A percentile compares a stretch with the other conserved stretches of the same genome.
Conservation (phyloP, 2,329 filamentous ascomycete genomes). For the Alternaria ventricosa region DNA sequence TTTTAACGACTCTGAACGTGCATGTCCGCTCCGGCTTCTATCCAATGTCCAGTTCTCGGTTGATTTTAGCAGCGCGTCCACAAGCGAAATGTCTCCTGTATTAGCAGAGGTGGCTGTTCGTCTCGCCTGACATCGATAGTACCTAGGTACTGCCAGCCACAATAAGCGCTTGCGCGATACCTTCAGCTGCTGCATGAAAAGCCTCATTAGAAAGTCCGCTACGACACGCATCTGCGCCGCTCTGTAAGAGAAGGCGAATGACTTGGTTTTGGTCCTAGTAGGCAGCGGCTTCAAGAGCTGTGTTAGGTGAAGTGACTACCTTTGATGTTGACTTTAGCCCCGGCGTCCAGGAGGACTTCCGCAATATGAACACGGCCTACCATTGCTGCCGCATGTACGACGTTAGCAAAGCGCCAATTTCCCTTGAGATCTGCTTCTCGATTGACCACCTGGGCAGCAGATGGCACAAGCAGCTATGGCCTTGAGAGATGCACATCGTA, state of each 20-base stretch:
- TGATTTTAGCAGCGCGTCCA: background rate
- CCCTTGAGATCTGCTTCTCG: too few relatives aligned
- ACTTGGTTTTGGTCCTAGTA: background rate
- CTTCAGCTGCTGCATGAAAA: background rate
- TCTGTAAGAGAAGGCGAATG: background rate
- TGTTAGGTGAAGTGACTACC: background rate
- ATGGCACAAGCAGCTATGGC: too few relatives aligned
- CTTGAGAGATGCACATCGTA: too few relatives aligned
- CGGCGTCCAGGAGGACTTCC: too few relatives aligned
- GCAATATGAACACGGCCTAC: too few relatives aligned
- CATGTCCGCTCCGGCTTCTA: background rate
- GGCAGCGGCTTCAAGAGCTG: background rate
- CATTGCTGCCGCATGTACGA: too few relatives aligned
- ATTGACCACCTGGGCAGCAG: too few relatives aligned
- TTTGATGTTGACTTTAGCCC: too few relatives aligned
- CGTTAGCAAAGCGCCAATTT: too few relatives aligned
- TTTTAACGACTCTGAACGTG: background rate
- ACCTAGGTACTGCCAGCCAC: background rate
- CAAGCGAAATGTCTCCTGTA: background rate
- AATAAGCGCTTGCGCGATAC: accelerated
- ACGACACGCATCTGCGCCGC: background rate
- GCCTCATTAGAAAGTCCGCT: background rate
- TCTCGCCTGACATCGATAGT: background rate
- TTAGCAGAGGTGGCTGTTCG: background rate
- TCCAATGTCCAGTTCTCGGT: background rate